A percentile compares a stretch with the other conserved stretches of the same genome.
phyloP scores from a whole-genome alignment of 129 eudicot genomes.

The Tanacetum coccineum region DNA sequence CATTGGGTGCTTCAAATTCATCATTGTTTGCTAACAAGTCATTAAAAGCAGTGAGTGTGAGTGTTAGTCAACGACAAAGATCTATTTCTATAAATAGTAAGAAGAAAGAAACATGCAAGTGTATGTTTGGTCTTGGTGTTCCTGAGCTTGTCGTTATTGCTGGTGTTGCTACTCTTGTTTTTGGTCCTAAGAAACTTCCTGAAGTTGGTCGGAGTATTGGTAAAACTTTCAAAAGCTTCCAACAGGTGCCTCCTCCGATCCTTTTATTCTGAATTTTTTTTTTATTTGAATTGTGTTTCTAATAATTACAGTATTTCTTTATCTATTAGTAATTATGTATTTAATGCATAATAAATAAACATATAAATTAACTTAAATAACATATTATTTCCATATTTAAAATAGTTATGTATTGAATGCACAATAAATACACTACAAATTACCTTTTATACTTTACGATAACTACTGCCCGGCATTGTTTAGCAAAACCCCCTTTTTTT shows the following conservation, averaged over 20 bases:
- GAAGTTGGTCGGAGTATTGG: conserved; percentile 90
- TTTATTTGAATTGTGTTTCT: no score
- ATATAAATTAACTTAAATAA: no score
- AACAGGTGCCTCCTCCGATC: conserved; percentile 51
- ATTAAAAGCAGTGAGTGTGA: conserved; percentile 22
- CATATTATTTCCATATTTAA: no score
- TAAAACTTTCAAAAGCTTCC: conserved; percentile 92
- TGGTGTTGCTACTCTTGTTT: conserved; percentile 83
- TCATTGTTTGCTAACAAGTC: conserved; percentile 29
- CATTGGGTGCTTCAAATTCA: conserved; percentile 20
- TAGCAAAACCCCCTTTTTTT: no score
- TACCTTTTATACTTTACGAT: no score
- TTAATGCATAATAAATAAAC: no score
- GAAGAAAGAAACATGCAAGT: conserved; percentile 41
- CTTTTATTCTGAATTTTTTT: no score
- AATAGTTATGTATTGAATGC: no score
- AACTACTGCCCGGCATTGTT: no score
- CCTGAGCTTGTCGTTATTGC: conserved; percentile 98
- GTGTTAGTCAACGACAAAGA: conserved; percentile 13
- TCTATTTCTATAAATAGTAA: conserved; percentile 1
- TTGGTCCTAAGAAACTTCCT: conserved; percentile 91
- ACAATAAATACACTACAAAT: no score
- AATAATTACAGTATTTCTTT: no score
- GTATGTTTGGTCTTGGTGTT: conserved; percentile 88
- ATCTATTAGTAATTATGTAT: no score